Evolutionary conservation across 495 filamentous ascomycete species (phyloP), one percentile per base, ranked within the genome.

Genomic region (Lasiosphaeria ovina): DNA sequence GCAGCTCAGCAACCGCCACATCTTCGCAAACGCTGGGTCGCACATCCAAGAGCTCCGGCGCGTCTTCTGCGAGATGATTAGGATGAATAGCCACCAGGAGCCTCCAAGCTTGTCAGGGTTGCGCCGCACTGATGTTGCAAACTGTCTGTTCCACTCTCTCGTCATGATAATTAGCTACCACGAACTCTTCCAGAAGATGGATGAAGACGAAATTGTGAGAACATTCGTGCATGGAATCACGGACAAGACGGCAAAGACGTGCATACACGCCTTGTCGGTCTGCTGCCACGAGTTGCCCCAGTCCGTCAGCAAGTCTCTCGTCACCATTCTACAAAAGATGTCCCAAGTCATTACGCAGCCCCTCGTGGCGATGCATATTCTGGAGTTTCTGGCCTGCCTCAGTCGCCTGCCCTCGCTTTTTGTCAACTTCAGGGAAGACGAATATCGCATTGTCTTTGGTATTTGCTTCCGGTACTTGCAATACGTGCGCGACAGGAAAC

Each of bases 381-480:
- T 99, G 54, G 95, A 98, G 65, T 98, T 98, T 66, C 75, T 98
- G 36, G 87, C 89, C 8, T 87, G 91, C 48, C 83, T 99, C 32
- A 91, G 93, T 34, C 87, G 94, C 24, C 71, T 97, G 47, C 91
- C 90, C 9, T 85, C 90, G 55, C 81, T 98, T 3, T 96, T 92
- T 71, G 83, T 86, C 66, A 96, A 95, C 67, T 89, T 97, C 62
- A 80, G 87, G 16, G 89, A 93, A 61, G 89, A 93, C 8, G 91
- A 97, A 48, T 96, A 90, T 69, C 88, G 89, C 57, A 95, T 87
- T 32, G 88, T 98, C 33, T 97, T 99, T 72, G 93, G 89, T 9
- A 95, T 98, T 38, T 96, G 91, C 64, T 91, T 96, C 72, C 85
- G 92, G 40, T 97, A 97, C 67, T 76, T 99, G 36, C 91, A 97